Percentiles rank a stretch among this genome's conserved stretches.
Conservation (phyloP, 768 basidiomycete species). For the Mycena rosella region DNA sequence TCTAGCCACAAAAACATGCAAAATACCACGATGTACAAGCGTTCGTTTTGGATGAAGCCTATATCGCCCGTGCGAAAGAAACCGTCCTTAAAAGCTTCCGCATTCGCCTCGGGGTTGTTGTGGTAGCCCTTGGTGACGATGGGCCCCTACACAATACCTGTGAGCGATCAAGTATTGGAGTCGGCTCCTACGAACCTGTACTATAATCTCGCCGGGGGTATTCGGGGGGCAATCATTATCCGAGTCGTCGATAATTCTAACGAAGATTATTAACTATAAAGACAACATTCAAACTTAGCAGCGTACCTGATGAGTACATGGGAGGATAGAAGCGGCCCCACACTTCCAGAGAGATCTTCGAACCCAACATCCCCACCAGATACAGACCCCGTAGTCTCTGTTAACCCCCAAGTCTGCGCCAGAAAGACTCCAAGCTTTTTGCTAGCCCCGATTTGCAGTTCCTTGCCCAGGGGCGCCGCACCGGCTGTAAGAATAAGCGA, state of each 20-base stretch:
- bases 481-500: constrained; percentile 16
- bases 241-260: constrained; percentile 29
- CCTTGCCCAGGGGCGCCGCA: constrained; percentile 32
- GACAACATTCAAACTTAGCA: too few relatives aligned
- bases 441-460: constrained; percentile 21
- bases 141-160: constrained; percentile 28
- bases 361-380: constrained; percentile 9
- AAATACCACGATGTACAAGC: constrained; percentile 27
- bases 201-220: constrained; percentile 30
- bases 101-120: constrained; percentile 34
- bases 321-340: constrained; percentile 9
- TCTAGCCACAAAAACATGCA: neutral
- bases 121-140: constrained; percentile 35
- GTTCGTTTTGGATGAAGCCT: constrained; percentile 21
- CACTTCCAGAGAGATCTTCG: constrained; percentile 28
- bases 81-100: constrained; percentile 33
- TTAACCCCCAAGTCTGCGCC: constrained; percentile 31
- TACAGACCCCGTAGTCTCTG: constrained; percentile 26
- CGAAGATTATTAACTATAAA: neutral
- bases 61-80: constrained; percentile 38
- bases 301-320: constrained; percentile 8
- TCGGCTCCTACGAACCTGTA: too few relatives aligned
- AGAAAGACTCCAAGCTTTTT: constrained; percentile 28
- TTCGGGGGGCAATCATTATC: constrained; percentile 29
- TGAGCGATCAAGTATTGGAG: too few relatives aligned